Base-by-base conservation (phyloP, 768 basidiomycete species). In the Tulasnella sp. region DNA sequence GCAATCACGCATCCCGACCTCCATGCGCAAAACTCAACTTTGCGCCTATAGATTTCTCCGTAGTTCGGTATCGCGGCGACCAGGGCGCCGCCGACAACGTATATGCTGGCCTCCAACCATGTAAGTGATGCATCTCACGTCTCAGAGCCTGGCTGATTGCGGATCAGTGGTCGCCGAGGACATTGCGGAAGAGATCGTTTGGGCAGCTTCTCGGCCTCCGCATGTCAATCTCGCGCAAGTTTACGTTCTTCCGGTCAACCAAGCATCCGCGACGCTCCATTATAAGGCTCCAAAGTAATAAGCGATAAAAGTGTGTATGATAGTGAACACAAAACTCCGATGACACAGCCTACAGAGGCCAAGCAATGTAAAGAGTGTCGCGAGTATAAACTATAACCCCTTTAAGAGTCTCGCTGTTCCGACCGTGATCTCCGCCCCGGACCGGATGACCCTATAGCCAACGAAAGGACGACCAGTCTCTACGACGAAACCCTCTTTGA, bases 171-270 rank as follows among this genome's bases (percentile, higher is more conserved):
- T 90, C 8, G 92, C 93, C 9, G 89, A 93, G 81, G 96, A 98
- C 84, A 93, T 98, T 72, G 98, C 98, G 1, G 98, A 99, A 85
- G 96, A 99, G 86, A 97, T 99, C 84, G 96, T 97, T 28, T 99
- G 97, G 97, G 92, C 92, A 20, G 97, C 98, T 28, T 89, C 94
- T 16, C 92, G 97, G 60, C 97, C 97, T 16, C 89, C 94, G 58
- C 97, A 97, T 84, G 95, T 98, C 72, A 96, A 98, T 85, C 89
- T 98, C 64, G 96, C 95, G 0, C 93, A 96, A 84, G 86, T 94
- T 16, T 83, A 83, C 76, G 85, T 87, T 18, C 82, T 87, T 81
- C 86, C 87, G 37, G 84, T 85, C 54, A 84, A 85, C 80, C 86
- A 87, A 77, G 86, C 86, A 16, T 83, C 83, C 44, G 78, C 83